Evolutionary conservation across 2,329 filamentous ascomycete genomes (phyloP), one percentile per base, ranked within the genome.

Genomic region (Leptodontidium sp.): DNA sequence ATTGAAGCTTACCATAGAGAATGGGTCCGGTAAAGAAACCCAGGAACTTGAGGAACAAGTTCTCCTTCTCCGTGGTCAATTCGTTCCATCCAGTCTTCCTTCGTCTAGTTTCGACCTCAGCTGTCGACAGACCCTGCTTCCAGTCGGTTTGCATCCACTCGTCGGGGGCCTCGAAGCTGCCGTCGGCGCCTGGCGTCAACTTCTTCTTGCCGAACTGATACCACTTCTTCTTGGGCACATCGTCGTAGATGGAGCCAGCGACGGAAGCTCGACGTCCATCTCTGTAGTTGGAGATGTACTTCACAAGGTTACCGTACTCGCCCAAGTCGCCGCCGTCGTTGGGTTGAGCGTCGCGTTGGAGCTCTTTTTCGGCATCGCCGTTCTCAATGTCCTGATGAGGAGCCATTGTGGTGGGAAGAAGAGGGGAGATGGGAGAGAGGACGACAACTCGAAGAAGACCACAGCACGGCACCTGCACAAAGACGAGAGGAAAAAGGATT

Each of bases 21-120:
- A 93, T 90, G 71, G 91, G 91, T 77, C 91, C 91, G 74, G 84
- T 88, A 86, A 93, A 93, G 84, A 91, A 93, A 79, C 87, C 85
- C 75, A 93, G 82, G 83, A 93, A 93, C 83, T 93, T 90, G 78
- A 90, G 79, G 79, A 92, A 86, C 83, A 92, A 83, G 83, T 92
- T 93, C 82, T 90, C 88, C 85, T 92, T 92, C 83, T 93, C 91
- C 40, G 89, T 88, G 38, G 85, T 84, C 79, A 93, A 84, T 80
- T 93, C 91, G 83, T 93, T 93, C 83, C 82, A 92, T 70, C 91
- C 91, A 73, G 84, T 85, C 76, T 86, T 85, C 82, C 88, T 91
- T 75, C 91, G 85, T 76, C 91, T 87, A 63, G 77, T 76, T 77
- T 92, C 90, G 65, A 91, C 86, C 70, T 91, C 88, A 70, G 78